phyloP scores from a whole-genome alignment of 129 eudicot genomes.

The carrot (Daucus carota) region DNA sequence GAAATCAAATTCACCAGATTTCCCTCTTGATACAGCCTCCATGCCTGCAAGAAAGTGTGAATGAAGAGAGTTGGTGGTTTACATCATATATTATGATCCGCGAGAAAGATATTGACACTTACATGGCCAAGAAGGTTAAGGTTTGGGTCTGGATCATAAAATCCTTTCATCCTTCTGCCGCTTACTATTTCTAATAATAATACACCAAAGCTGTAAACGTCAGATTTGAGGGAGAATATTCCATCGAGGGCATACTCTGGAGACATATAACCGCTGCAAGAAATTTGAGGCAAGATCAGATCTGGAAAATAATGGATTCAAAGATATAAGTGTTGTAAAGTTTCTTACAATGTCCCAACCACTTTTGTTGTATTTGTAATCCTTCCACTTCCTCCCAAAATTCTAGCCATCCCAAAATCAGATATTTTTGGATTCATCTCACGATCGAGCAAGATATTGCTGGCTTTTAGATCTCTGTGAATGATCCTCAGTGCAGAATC shows the following conservation, averaged over 20 bases:
- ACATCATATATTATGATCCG: not conserved
- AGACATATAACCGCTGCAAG: slow-evolving; percentile 11
- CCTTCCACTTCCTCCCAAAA: not conserved
- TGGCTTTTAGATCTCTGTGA: slow-evolving; percentile 10
- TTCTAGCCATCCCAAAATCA: slow-evolving; percentile 6
- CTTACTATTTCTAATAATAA: slow-evolving; percentile 1
- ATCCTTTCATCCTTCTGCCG: slow-evolving; percentile 8
- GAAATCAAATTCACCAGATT: not conserved
- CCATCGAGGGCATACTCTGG: slow-evolving; percentile 12
- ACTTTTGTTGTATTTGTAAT: slow-evolving; percentile 1
- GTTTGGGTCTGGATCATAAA: slow-evolving; percentile 1
- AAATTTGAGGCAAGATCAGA: not conserved
- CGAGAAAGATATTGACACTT: not conserved
- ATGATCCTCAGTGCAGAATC: slow-evolving; percentile 7
- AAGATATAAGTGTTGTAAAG: not conserved
- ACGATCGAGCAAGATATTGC: not conserved
- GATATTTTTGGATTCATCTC: slow-evolving; percentile 9
- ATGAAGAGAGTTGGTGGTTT: not conserved
- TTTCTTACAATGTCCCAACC: slow-evolving; percentile 10
- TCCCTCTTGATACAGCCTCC: slow-evolving; percentile 8
- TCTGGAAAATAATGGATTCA: not conserved
- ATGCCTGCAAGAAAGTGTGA: not conserved
- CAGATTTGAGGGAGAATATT: slow-evolving; percentile 2
- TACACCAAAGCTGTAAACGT: slow-evolving; percentile 11
- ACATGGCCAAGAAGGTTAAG: slow-evolving; percentile 13